A percentile compares a stretch with the other conserved stretches of the same genome.
phyloP scores from a whole-genome alignment of 306 rosid genomes.

The Rosa rugosa region DNA sequence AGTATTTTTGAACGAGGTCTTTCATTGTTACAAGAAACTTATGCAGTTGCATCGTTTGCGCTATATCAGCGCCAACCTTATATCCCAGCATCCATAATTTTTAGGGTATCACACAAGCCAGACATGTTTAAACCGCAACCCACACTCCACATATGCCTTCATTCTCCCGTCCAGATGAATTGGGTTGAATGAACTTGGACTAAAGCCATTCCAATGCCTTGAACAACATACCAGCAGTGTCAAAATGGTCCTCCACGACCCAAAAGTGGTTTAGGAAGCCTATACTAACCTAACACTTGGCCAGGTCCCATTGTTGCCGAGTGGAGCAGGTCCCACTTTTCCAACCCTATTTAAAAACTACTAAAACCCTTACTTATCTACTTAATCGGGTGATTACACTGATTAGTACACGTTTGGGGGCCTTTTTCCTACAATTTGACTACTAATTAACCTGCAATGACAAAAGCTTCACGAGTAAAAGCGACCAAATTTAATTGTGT shows the following conservation, averaged over 20 bases:
- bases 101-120: too few relatives aligned
- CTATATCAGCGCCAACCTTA: too few relatives aligned
- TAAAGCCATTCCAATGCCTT: background rate
- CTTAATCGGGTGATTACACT: background rate
- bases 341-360: background rate
- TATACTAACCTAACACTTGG: slow-evolving; percentile 8
- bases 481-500: background rate
- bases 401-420: background rate
- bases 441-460: background rate
- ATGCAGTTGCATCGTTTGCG: too few relatives aligned
- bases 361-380: background rate
- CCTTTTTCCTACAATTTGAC: slow-evolving; percentile 13
- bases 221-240: background rate
- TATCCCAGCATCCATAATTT: too few relatives aligned
- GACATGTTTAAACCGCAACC: background rate
- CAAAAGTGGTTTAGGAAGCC: slow-evolving; percentile 1
- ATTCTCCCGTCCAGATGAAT: background rate
- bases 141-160: background rate
- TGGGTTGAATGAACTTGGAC: background rate
- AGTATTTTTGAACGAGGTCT: too few relatives aligned
- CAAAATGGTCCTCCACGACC: background rate
- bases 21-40: too few relatives aligned
- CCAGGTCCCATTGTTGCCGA: background rate
- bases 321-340: background rate
- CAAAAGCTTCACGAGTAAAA: background rate